Conservation (phyloP, 1,284 basidiomycete genomes). For the Boletellus deceptivus region DNA sequence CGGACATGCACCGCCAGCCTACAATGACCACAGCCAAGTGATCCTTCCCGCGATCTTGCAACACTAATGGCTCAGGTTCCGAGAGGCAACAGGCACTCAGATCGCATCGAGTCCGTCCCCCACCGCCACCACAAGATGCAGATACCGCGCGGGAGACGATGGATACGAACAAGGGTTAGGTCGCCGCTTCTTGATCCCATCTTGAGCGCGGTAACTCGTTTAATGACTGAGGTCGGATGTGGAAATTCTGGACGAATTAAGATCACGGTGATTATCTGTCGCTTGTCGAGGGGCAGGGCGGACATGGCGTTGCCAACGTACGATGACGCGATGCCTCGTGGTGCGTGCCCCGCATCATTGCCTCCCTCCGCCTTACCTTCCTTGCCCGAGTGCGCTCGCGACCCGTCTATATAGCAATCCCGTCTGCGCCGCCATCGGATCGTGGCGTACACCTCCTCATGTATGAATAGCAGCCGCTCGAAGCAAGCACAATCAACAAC, state of each 20-base stretch:
- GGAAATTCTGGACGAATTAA: slow-evolving; percentile 17
- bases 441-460: neutral
- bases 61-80: no score
- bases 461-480: slow-evolving; percentile 4
- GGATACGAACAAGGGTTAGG: no score
- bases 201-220: slow-evolving; percentile 1
- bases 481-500: slow-evolving; percentile 1
- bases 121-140: neutral
- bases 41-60: neutral
- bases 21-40: neutral
- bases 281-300: neutral
- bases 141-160: neutral
- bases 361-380: slow-evolving; percentile 14
- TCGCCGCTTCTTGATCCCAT: no score
- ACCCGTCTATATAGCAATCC: slow-evolving; percentile 4
- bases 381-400: slow-evolving; percentile 7
- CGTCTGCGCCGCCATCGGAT: slow-evolving; percentile 11
- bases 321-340: neutral
- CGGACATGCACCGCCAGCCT: no score
- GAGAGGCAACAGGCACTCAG: neutral
- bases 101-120: neutral
- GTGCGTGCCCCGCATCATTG: slow-evolving; percentile 1
- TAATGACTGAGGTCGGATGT: neutral
- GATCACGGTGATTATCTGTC: slow-evolving; percentile 26
- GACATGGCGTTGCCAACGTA: no score